These are phyloP conservation scores for Panus rudis DNA, from an alignment of 768 basidiomycete species.

Conservation along the genomic window DNA sequence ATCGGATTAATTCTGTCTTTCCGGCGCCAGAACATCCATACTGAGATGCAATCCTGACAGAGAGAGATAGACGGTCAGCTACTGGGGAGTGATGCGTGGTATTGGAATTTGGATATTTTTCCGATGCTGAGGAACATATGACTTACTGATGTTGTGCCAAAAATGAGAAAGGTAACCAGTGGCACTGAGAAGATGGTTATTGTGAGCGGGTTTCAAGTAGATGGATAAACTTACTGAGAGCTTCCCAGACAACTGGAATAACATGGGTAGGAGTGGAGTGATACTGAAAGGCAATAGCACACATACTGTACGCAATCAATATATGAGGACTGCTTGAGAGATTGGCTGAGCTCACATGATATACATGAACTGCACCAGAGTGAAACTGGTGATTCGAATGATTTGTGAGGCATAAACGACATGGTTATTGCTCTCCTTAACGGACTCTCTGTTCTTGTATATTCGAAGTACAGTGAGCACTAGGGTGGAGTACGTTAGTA, in stretches of 20 bases:
- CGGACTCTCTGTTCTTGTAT: too few species aligned
- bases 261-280: conserved; percentile 2
- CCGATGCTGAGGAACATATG: too few species aligned
- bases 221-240: conserved; percentile 6
- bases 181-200: conserved; percentile 11
- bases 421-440: too few species aligned
- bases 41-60: conserved; percentile 2
- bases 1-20: too few species aligned
- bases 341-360: conserved; percentile 2
- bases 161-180: conserved; percentile 11
- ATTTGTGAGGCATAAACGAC: too few species aligned
- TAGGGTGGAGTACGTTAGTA: too few species aligned
- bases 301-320: conserved; percentile 2
- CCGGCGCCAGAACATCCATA: not conserved
- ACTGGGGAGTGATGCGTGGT: not conserved
- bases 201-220: not conserved
- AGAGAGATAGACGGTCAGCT: too few species aligned
- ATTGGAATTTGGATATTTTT: not conserved
- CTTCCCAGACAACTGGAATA: conserved; percentile 8
- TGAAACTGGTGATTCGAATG: conserved; percentile 7
- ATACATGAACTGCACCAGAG: conserved; percentile 7
- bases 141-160: conserved; percentile 5
- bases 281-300: conserved; percentile 3
- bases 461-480: too few species aligned
- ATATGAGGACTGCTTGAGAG: not conserved